These are phyloP conservation scores for Globisporangium spinosum DNA, from an alignment of 352 stramenopile genomes.

Conservation along the genomic window DNA sequence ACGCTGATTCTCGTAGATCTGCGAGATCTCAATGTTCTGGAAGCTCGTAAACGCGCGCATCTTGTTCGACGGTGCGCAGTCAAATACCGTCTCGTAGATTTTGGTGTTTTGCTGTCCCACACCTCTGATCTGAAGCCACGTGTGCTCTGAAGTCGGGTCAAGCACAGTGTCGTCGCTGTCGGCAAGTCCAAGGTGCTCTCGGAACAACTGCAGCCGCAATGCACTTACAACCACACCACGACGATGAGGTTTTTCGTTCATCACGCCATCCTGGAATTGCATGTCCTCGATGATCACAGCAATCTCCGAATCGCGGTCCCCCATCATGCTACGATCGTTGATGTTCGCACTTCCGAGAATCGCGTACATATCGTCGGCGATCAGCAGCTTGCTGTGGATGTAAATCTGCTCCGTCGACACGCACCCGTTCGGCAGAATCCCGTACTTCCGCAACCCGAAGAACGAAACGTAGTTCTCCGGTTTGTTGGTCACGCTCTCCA, in stretches of 20 bases:
- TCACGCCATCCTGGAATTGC: constrained; percentile 69
- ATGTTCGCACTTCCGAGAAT: constrained; percentile 95
- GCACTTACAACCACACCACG: constrained; percentile 57
- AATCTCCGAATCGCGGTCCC: constrained; percentile 88
- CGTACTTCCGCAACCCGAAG: constrained; percentile 82
- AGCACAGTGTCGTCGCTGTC: constrained; percentile 52
- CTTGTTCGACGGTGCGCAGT: constrained; percentile 76
- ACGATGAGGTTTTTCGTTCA: constrained; percentile 70
- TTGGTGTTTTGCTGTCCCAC: constrained; percentile 64
- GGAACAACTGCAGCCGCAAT: constrained; percentile 77
- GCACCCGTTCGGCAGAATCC: constrained; percentile 73
- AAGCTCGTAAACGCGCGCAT: constrained; percentile 79
- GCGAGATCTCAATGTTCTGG: constrained; percentile 72
- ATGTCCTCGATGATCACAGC: constrained; percentile 82
- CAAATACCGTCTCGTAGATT: constrained; percentile 81
- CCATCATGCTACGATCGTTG: constrained; percentile 93
- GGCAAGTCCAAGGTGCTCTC: constrained; percentile 69
- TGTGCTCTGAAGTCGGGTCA: constrained; percentile 57
- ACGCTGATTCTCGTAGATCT: constrained; percentile 88
- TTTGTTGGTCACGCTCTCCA: constrained; percentile 56
- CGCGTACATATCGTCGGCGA: constrained; percentile 86
- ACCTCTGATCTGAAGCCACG: constrained; percentile 59
- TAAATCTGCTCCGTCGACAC: constrained; percentile 90
- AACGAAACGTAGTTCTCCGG: constrained; percentile 82
- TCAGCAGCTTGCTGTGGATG: constrained; percentile 90